Percentiles rank a stretch among this genome's conserved stretches.
phyloP scores from a whole-genome alignment of 78 protist genomes.

The Pelomyxa schiedti region DNA sequence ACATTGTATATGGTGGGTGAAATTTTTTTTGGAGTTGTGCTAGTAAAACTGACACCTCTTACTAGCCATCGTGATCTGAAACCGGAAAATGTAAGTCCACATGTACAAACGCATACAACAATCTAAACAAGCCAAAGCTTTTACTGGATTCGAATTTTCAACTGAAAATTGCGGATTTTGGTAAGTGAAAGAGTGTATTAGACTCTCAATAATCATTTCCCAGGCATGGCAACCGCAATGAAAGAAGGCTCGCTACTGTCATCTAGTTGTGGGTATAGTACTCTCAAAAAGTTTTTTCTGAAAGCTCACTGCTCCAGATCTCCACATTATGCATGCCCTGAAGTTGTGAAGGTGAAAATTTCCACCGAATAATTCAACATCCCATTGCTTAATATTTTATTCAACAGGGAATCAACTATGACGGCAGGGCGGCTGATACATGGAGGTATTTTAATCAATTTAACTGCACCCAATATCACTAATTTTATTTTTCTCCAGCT shows the following conservation, averaged over 20 bases:
- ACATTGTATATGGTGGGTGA: slow-evolving; percentile 20
- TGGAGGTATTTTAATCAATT: too few relatives aligned
- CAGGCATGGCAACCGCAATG: neutral
- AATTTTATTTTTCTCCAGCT: too few relatives aligned
- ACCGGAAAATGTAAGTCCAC: slow-evolving; percentile 90
- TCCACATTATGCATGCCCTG: slow-evolving; percentile 83
- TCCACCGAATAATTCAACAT: neutral
- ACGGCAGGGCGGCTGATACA: slow-evolving; percentile 63
- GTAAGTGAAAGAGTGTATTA: neutral
- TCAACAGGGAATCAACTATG: slow-evolving; percentile 44
- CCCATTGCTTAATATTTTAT: neutral
- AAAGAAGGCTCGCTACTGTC: too few relatives aligned
- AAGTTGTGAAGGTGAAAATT: slow-evolving; percentile 36
- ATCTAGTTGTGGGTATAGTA: slow-evolving; percentile 26
- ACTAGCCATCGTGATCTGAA: slow-evolving; percentile 93
- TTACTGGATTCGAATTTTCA: too few relatives aligned
- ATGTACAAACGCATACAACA: neutral
- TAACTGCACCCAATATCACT: too few relatives aligned
- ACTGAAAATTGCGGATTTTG: neutral
- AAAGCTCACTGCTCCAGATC: slow-evolving; percentile 7
- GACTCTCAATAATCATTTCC: neutral
- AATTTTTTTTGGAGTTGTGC: neutral
- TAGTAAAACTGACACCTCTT: neutral
- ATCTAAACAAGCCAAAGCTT: too few relatives aligned
- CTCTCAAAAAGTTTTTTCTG: neutral